phyloP scores from a whole-genome alignment of 2,329 filamentous ascomycete species.

The Neofusicoccum sp. region DNA sequence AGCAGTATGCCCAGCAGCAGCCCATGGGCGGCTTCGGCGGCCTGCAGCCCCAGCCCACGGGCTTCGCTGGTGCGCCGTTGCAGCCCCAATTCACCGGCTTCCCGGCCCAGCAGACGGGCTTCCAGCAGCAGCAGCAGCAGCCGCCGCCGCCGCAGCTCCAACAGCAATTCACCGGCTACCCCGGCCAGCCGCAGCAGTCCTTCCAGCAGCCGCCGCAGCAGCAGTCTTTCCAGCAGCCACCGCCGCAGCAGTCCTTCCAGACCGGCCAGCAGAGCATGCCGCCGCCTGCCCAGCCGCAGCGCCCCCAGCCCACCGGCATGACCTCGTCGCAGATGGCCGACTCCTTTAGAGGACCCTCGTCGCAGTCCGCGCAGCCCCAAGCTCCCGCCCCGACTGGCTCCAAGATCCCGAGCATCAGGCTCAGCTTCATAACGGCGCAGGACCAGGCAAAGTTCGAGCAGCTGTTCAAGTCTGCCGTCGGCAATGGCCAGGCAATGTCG shows the following conservation, averaged over 20 bases:
- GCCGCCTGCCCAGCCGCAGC: conserved; percentile 43
- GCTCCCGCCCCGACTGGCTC: conserved; percentile 59
- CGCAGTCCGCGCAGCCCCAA: conserved; percentile 39
- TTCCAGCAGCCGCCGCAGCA: conserved; percentile 44
- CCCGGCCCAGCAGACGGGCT: conserved; percentile 48
- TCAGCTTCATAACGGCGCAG: conserved; percentile 92
- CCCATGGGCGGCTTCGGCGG: conserved; percentile 52
- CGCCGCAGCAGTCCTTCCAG: conserved; percentile 33
- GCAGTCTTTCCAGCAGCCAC: conserved; percentile 22
- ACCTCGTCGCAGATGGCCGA: conserved; percentile 64
- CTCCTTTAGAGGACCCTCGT: conserved; percentile 51
- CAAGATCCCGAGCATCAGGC: conserved; percentile 88
- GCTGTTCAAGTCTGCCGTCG: conserved; percentile 91
- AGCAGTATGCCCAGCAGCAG: conserved; percentile 54
- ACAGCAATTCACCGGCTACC: conserved; percentile 49
- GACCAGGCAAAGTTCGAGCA: conserved; percentile 98
- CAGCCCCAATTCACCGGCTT: conserved; percentile 64
- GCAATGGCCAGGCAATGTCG: conserved; percentile 78
- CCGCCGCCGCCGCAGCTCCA: conserved; percentile 34
- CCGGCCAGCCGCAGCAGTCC: conserved; percentile 43
- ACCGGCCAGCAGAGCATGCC: conserved; percentile 51
- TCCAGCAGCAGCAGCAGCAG: conserved; percentile 34
- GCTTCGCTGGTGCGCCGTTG: conserved; percentile 52
- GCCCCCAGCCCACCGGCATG: conserved; percentile 57
- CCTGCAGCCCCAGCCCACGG: conserved; percentile 51